Evolutionary conservation across 306 rosid species (phyloP).

Genomic region (Castanopsis chinensis): DNA sequence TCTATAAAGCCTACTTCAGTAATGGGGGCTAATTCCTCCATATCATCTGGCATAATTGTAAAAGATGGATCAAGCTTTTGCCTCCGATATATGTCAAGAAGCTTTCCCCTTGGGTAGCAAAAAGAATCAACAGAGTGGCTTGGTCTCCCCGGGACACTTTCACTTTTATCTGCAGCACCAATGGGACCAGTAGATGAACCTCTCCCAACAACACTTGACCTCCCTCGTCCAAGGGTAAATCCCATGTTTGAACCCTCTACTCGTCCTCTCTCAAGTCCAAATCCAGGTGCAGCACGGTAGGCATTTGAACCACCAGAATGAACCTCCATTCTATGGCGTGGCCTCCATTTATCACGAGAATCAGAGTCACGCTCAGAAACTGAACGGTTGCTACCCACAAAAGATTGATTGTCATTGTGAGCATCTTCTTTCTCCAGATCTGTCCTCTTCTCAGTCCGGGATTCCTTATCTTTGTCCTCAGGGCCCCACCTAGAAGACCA

Average conservation of each 20-base stretch:
- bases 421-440: constrained; percentile 54
- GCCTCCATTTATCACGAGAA: constrained; percentile 71
- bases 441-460: constrained; percentile 43
- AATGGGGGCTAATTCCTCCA: constrained; percentile 41
- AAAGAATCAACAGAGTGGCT: constrained; percentile 29
- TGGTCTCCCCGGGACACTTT: constrained; percentile 36
- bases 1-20: constrained; percentile 35
- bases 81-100: constrained; percentile 57
- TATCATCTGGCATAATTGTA: constrained; percentile 35
- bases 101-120: constrained; percentile 60
- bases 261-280: constrained; percentile 51
- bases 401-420: constrained; percentile 39
- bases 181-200: constrained; percentile 30
- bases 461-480: constrained; percentile 61
- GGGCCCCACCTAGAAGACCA: constrained; percentile 71
- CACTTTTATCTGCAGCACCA: constrained; percentile 34
- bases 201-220: constrained; percentile 39
- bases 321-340: constrained; percentile 60
- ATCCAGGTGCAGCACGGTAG: constrained; percentile 63
- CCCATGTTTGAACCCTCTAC: constrained; percentile 50
- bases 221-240: constrained; percentile 58
- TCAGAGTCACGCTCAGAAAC: constrained; percentile 57
- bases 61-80: constrained; percentile 34
- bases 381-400: constrained; percentile 37
- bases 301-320: constrained; percentile 44